Evolutionary conservation across 1,284 basidiomycete species (phyloP).

Genomic region (Ganoderma boninense): DNA sequence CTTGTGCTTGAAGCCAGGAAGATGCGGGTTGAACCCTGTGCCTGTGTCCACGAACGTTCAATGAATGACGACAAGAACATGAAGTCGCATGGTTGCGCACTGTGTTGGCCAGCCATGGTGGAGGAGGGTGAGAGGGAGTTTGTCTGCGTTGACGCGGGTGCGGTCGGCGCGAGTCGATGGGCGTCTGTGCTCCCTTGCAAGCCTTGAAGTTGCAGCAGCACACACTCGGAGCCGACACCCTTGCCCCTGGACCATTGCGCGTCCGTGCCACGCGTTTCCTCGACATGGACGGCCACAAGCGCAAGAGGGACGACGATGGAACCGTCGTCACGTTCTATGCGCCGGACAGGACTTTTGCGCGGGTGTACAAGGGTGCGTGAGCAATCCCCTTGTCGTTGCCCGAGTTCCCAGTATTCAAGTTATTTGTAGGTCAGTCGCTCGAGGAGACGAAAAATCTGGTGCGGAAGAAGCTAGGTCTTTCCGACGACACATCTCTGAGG

Average conservation of each 20-base stretch:
- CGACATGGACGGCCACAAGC: conserved; percentile 51
- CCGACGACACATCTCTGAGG: conserved; percentile 47
- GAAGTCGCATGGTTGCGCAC: conserved; percentile 33
- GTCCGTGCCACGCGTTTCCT: conserved; percentile 11
- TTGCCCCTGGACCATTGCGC: conserved; percentile 13
- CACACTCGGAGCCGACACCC: neutral
- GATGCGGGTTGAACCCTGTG: conserved; percentile 85
- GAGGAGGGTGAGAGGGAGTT: conserved; percentile 31
- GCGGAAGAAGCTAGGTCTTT: conserved; percentile 65
- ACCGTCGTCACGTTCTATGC: conserved; percentile 41
- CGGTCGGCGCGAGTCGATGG: conserved; percentile 21
- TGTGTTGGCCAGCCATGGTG: conserved; percentile 47
- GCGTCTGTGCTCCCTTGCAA: conserved; percentile 22
- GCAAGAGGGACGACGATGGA: conserved; percentile 51
- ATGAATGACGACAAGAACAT: conserved; percentile 18
- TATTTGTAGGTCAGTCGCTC: conserved; percentile 61
- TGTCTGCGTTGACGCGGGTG: conserved; percentile 26
- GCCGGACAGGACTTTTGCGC: conserved; percentile 38
- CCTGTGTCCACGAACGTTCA: conserved; percentile 15
- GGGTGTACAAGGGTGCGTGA: conserved; percentile 42
- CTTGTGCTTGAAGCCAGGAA: conserved; percentile 79
- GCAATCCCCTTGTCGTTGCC: neutral
- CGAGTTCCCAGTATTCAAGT: neutral
- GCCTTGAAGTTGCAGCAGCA: too few relatives aligned
- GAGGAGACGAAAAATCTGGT: conserved; percentile 63